A percentile compares a stretch with the other conserved stretches of the same genome.
Evolutionary conservation across 2,329 filamentous ascomycete species (phyloP).

Genomic region (Colletotrichum truncatum): DNA sequence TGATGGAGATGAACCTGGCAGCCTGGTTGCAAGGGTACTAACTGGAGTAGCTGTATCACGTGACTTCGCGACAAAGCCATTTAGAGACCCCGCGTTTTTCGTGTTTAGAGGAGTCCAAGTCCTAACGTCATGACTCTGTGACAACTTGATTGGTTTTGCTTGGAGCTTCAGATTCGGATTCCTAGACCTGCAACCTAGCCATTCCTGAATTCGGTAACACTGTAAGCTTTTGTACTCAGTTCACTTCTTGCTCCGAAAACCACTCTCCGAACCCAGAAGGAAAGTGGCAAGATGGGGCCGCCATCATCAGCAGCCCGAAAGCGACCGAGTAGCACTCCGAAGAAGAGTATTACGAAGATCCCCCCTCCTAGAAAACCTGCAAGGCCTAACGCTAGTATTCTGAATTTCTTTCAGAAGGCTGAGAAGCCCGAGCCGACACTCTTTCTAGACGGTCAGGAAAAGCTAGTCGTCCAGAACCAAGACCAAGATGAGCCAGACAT

Average conservation of each 20-base stretch:
- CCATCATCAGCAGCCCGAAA: conserved; percentile 25
- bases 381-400: conserved; percentile 70
- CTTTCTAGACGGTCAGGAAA: conserved; percentile 51
- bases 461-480: neutral
- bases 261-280: neutral
- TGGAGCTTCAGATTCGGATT: neutral
- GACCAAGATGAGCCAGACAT: conserved; percentile 12
- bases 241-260: too few relatives aligned
- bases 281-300: conserved; percentile 23
- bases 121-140: neutral
- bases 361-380: conserved; percentile 41
- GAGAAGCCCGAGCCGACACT: conserved; percentile 67
- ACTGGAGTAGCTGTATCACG: too few relatives aligned
- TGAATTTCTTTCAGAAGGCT: conserved; percentile 80
- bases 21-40: neutral
- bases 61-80: conserved; percentile 15
- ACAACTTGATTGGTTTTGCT: neutral
- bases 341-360: conserved; percentile 19
- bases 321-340: conserved; percentile 27
- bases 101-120: neutral
- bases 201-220: too few relatives aligned
- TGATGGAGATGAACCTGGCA: too few relatives aligned
- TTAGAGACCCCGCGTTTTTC: conserved; percentile 12
- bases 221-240: neutral
- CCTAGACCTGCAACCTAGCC: neutral